phyloP scores from a whole-genome alignment of 176 grass and related monocot genomes.

The Phragmites australis region DNA sequence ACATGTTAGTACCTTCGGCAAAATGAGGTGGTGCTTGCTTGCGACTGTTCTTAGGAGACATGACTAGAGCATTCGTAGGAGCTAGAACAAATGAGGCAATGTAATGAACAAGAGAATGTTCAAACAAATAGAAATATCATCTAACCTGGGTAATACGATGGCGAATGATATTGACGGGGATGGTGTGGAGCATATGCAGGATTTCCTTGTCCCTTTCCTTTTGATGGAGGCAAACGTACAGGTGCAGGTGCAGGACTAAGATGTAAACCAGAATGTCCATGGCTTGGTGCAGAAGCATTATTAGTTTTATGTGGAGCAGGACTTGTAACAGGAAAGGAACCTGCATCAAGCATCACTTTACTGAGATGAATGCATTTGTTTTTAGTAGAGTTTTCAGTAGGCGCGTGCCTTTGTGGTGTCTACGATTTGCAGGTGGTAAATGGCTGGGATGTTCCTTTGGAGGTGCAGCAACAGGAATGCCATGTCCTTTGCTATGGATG shows the following conservation, averaged over 20 bases:
- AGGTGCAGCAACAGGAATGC: conserved; percentile 52
- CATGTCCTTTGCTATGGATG: conserved; percentile 44
- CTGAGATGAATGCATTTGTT: conserved; percentile 21
- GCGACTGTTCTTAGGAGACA: conserved; percentile 33
- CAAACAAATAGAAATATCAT: conserved; percentile 16
- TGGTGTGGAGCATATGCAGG: conserved; percentile 55
- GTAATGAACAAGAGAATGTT: conserved; percentile 19
- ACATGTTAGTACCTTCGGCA: conserved; percentile 33
- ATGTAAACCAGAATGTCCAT: conserved; percentile 48
- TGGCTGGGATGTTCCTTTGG: conserved; percentile 49
- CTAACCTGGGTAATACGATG: conserved; percentile 60
- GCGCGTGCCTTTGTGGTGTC: conserved; percentile 44
- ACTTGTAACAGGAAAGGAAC: conserved; percentile 60
- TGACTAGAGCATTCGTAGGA: conserved; percentile 43
- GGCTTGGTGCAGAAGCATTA: conserved; percentile 44
- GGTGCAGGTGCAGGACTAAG: conserved; percentile 56
- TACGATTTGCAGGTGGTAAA: conserved; percentile 42
- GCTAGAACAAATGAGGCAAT: conserved; percentile 43
- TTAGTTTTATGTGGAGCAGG: conserved; percentile 54
- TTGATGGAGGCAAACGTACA: conserved; percentile 44
- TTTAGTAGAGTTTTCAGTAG: conserved; percentile 10
- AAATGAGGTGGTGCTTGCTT: conserved; percentile 31
- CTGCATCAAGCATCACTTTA: conserved; percentile 48
- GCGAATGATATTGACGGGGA: conserved; percentile 32
- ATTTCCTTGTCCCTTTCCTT: conserved; percentile 42